Conservation (phyloP, 78 protist genomes). For the Monocercomonoides exilis region DNA sequence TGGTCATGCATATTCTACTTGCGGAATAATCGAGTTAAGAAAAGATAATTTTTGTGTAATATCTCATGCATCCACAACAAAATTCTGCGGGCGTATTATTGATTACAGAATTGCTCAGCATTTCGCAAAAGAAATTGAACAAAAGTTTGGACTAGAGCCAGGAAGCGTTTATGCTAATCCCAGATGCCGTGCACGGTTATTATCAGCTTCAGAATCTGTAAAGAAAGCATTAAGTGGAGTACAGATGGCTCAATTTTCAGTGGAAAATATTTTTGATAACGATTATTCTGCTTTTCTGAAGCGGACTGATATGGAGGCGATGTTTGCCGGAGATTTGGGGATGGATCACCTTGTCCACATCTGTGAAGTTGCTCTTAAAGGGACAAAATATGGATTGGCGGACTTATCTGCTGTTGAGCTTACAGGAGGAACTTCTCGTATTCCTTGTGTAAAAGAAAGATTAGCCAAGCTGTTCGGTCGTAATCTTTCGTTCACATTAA, state of each 20-base stretch:
- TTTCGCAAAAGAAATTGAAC: neutral
- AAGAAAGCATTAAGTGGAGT: neutral
- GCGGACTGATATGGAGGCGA: neutral
- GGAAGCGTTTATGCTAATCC: neutral
- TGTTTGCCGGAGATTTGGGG: neutral
- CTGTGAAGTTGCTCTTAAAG: neutral
- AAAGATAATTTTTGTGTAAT: neutral
- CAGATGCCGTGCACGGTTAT: neutral
- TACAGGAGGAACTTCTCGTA: slow-evolving; percentile 6
- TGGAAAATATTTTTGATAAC: neutral
- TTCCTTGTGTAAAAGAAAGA: neutral
- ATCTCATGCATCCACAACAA: neutral
- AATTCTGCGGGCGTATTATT: neutral
- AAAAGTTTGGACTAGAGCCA: neutral
- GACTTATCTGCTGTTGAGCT: neutral
- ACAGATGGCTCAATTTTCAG: neutral
- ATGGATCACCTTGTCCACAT: neutral
- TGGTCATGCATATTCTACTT: neutral
- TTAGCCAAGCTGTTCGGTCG: neutral
- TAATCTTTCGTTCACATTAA: neutral
- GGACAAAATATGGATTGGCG: neutral
- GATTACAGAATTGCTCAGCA: neutral
- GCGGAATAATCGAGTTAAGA: neutral
- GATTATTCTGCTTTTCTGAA: neutral
- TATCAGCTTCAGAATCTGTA: neutral